Base-by-base conservation (phyloP, 2,329 filamentous ascomycete genomes). In the Neonectria faginata region DNA sequence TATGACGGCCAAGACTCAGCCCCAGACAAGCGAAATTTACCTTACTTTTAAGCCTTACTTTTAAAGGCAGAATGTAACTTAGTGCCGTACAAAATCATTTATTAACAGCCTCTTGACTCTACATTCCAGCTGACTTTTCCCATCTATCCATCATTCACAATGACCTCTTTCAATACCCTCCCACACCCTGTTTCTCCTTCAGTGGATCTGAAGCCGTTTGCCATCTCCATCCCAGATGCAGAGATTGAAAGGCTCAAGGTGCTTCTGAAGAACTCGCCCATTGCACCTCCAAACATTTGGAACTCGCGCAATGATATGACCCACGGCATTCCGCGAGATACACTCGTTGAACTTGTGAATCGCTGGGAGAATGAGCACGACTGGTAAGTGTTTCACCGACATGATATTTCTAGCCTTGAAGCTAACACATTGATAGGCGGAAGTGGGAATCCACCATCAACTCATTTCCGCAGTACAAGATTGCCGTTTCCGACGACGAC, bases 401-500 rank as follows among this genome's bases (percentile, higher is more conserved):
- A 33, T 11, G 31, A 33, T 12, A 33, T 9, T 58, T 10, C 45
- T 18, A 36, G 27, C 45, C 18, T 27, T 11, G 14, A 9, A 18
- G 27, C 56, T 51, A 36, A 59, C 20, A 3, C 5, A 12, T 11
- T 27, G 1, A 42, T 9, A 59, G 57, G 57, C 41, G 48, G 48
- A 68, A 66, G 10, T 70, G 68, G 68, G 68, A 70, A 27, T 41
- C 59, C 14, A 39, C 53, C 27, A 31, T 70, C 4, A 70, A 70
- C 16, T 64, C 68, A 0, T 33, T 66, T 1, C 68, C 68, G 0
- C 68, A 70, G n/a, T 70, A 66, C 27, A 59, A 64, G 33, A 60
- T 70, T 3, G 22, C 22, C 1, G 53, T 68, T 4, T 25, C 20
- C 2, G 66, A 68, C 14, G 57, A 70, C 0, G 65, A 68, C 3